A percentile compares a stretch with the other conserved stretches of the same genome.
phyloP scores from a whole-genome alignment of 768 basidiomycete genomes.

The Russula griseocarnosa region DNA sequence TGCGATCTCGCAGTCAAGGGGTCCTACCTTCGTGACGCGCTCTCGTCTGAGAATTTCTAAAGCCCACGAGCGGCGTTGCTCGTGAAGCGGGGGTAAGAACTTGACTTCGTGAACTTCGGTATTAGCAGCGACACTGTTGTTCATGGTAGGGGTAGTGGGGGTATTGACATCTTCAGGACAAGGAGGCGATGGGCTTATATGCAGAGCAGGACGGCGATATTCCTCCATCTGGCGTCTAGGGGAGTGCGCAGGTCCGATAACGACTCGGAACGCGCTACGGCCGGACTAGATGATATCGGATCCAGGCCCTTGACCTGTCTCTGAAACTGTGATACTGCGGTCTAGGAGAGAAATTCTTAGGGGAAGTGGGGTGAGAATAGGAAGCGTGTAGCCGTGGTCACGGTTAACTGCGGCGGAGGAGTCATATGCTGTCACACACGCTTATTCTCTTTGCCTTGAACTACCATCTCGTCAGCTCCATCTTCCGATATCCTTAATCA shows the following conservation, averaged over 20 bases:
- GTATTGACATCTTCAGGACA: background rate
- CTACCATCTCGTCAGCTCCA: slow-evolving; percentile 9
- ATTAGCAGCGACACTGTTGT: background rate
- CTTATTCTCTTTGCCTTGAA: background rate
- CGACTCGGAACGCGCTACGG: background rate
- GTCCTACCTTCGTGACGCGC: slow-evolving; percentile 46
- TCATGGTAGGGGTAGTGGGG: background rate
- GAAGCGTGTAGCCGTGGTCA: background rate
- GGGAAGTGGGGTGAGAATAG: background rate
- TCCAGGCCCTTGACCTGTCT: slow-evolving; percentile 12
- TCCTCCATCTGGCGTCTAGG: background rate
- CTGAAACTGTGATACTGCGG: background rate
- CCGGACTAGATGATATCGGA: background rate
- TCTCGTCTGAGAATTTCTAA: slow-evolving; percentile 59
- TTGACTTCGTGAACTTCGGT: slow-evolving; percentile 38
- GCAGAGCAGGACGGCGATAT: background rate
- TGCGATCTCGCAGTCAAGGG: background rate
- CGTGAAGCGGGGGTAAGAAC: slow-evolving; percentile 63
- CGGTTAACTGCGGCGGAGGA: background rate
- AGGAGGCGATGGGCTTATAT: slow-evolving; percentile 13
- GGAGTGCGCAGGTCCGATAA: background rate
- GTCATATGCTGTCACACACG: background rate
- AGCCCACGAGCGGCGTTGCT: slow-evolving; percentile 70
- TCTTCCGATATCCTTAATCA: slow-evolving; percentile 30
- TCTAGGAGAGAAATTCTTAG: background rate